A percentile compares a stretch with the other conserved stretches of the same genome.
phyloP scores from a whole-genome alignment of 495 filamentous ascomycete species.

The Apodospora peruviana region DNA sequence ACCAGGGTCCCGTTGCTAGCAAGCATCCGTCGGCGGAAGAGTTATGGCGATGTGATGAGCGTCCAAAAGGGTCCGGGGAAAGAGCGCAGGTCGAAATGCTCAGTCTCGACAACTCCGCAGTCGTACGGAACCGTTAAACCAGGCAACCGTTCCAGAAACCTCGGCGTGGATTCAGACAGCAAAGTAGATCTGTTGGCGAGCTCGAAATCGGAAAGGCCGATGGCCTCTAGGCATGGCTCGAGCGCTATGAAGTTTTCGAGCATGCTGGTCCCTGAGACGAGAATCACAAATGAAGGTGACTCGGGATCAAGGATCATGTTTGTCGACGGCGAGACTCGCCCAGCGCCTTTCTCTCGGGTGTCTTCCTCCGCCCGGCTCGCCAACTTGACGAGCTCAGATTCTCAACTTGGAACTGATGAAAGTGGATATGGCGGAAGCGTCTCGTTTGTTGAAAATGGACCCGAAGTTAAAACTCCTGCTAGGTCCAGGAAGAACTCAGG shows the following conservation, averaged over 20 bases:
- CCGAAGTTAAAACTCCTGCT: constrained; percentile 13
- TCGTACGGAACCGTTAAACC: constrained; percentile 18
- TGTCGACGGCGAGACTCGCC: constrained; percentile 38
- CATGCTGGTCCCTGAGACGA: constrained; percentile 67
- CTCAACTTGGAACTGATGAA: constrained; percentile 41
- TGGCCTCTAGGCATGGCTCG: constrained; percentile 46
- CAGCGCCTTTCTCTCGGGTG: constrained; percentile 43
- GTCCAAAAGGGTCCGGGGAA: constrained; percentile 10
- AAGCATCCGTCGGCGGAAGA: constrained; percentile 25
- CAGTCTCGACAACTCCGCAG: background rate
- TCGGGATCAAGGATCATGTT: constrained; percentile 77
- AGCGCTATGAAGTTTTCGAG: constrained; percentile 59
- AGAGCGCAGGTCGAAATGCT: constrained; percentile 11
- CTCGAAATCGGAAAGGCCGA: constrained; percentile 32
- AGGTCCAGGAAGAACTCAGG: constrained; percentile 26
- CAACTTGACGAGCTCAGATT: constrained; percentile 57
- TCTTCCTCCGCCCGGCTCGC: constrained; percentile 52
- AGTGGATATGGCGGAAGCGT: constrained; percentile 58
- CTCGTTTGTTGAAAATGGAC: constrained; percentile 52
- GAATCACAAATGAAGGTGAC: constrained; percentile 57
- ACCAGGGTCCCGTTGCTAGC: constrained; percentile 19
- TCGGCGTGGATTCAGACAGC: background rate
- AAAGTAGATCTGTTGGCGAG: background rate
- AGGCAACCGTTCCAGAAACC: background rate
- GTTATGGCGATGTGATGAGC: constrained; percentile 27